These are phyloP conservation scores for Arctostaphylos glauca DNA, from an alignment of 148 eudicot species.

Conservation along the genomic window DNA sequence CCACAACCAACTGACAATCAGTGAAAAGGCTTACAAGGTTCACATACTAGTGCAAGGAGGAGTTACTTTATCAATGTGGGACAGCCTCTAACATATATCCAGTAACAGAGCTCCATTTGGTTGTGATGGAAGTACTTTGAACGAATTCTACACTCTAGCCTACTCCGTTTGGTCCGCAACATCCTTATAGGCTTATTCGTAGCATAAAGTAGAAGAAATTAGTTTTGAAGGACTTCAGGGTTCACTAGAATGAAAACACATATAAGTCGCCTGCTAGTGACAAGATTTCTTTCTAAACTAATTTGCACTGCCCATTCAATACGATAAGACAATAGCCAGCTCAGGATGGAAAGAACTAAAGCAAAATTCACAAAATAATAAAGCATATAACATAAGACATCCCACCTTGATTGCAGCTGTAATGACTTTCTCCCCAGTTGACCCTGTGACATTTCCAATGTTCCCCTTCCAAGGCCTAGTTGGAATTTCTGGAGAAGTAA, in stretches of 20 bases:
- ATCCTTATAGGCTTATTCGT: background rate
- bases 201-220: background rate
- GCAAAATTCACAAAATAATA: background rate
- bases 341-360: background rate
- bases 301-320: background rate
- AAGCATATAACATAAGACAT: slow-evolving; percentile 5
- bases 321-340: background rate
- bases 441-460: slow-evolving; percentile 38
- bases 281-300: slow-evolving; percentile 1
- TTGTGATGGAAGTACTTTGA: background rate
- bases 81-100: background rate
- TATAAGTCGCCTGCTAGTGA: background rate
- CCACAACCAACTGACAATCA: background rate
- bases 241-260: background rate
- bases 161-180: background rate
- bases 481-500: slow-evolving; percentile 30
- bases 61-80: background rate
- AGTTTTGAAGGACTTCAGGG: background rate
- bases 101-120: background rate
- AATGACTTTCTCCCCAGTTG: slow-evolving; percentile 57
- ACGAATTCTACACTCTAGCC: background rate
- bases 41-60: background rate
- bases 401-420: slow-evolving; percentile 79
- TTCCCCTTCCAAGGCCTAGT: slow-evolving; percentile 40
- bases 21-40: background rate